Percentiles rank a stretch among this genome's conserved stretches.
These are phyloP conservation scores for Paramarasmius palmivorus DNA, from an alignment of 1,284 basidiomycete genomes.

Conservation along the genomic window DNA sequence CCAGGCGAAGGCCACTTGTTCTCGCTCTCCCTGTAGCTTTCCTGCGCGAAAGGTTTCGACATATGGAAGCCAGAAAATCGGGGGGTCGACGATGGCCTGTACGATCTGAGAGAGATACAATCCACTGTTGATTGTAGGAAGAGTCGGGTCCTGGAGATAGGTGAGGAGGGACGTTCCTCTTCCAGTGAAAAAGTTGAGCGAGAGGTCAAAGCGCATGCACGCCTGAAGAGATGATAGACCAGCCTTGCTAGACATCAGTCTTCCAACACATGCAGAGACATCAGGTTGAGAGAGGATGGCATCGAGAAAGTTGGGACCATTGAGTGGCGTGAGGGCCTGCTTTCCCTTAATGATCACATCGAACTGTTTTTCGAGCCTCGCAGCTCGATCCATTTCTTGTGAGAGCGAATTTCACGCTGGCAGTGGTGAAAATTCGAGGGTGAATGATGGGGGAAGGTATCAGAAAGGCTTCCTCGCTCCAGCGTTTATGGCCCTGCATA, in stretches of 20 bases:
- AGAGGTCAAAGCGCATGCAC: conserved; percentile 45
- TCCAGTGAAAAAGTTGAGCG: conserved; percentile 45
- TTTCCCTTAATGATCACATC: neutral
- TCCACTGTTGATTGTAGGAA: conserved; percentile 42
- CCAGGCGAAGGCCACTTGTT: conserved; percentile 45
- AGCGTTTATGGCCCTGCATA: no score
- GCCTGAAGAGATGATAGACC: conserved; percentile 44
- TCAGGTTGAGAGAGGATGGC: conserved; percentile 45
- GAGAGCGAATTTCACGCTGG: no score
- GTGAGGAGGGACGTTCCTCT: conserved; percentile 35
- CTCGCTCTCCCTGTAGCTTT: conserved; percentile 32
- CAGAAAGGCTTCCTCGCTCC: no score
- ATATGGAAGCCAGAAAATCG: conserved; percentile 34
- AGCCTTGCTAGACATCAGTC: conserved; percentile 35
- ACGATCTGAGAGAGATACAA: conserved; percentile 41
- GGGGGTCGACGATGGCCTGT: conserved; percentile 46
- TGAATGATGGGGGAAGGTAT: no score
- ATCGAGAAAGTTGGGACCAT: conserved; percentile 32
- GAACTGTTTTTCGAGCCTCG: conserved; percentile 2
- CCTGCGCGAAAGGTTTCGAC: conserved; percentile 30
- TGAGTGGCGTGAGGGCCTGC: neutral
- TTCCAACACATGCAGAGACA: conserved; percentile 37
- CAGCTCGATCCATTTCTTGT: neutral
- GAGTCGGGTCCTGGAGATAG: conserved; percentile 41
- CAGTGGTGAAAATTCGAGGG: no score